phyloP scores from a whole-genome alignment of 306 rosid genomes.

The Astragalus glycyphyllos region DNA sequence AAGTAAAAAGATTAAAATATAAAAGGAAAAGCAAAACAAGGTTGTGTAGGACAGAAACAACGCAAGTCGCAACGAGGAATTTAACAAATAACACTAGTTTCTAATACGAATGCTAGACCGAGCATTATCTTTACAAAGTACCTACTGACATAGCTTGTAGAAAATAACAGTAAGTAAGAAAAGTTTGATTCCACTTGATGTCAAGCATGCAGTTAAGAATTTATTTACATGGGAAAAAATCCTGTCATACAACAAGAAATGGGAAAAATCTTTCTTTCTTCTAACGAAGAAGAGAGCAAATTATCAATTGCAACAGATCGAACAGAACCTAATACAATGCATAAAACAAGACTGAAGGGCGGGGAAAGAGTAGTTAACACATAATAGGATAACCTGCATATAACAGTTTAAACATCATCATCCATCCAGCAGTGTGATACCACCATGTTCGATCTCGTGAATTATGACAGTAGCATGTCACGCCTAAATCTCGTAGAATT shows the following conservation, averaged over 20 bases:
- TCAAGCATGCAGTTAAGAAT: slow-evolving; percentile 13
- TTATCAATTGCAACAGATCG: slow-evolving; percentile 32
- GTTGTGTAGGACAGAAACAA: neutral
- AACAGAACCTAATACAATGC: slow-evolving; percentile 34
- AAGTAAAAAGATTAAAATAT: neutral
- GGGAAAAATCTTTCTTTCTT: slow-evolving; percentile 4
- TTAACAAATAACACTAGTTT: slow-evolving; percentile 1
- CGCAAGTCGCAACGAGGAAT: slow-evolving; percentile 10
- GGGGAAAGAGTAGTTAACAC: slow-evolving; percentile 26
- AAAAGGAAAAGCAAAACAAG: neutral
- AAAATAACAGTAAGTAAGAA: neutral
- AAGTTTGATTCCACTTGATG: slow-evolving; percentile 8
- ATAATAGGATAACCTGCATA: slow-evolving; percentile 38
- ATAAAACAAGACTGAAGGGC: slow-evolving; percentile 1
- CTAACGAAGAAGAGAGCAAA: slow-evolving; percentile 21
- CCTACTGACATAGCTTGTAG: neutral
- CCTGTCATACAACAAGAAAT: slow-evolving; percentile 5
- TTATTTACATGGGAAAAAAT: slow-evolving; percentile 8
- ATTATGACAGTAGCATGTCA: slow-evolving; percentile 33
- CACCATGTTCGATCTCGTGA: slow-evolving; percentile 16
- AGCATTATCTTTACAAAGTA: neutral
- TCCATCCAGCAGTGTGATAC: slow-evolving; percentile 17
- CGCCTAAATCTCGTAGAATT: slow-evolving; percentile 8
- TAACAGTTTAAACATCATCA: slow-evolving; percentile 17
- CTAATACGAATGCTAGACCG: neutral